phyloP scores from a whole-genome alignment of 2,329 filamentous ascomycete species.

The Diplodia intermedia region DNA sequence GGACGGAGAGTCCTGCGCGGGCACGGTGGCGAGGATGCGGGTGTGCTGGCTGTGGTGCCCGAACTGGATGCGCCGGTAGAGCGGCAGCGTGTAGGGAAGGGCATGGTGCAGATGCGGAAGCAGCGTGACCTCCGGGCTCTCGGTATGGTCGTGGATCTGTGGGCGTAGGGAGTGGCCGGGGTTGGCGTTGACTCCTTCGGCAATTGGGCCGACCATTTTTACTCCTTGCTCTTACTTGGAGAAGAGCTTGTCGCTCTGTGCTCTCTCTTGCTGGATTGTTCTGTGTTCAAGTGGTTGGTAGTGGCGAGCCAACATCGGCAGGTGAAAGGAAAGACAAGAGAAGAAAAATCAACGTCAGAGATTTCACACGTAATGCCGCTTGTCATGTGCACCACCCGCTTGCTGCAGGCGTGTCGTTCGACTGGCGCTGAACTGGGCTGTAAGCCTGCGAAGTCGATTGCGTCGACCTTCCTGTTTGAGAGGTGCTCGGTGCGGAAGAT shows the following conservation, averaged over 20 bases:
- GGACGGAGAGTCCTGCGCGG: constrained; percentile 36
- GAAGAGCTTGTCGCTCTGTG: neutral
- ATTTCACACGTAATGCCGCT: neutral
- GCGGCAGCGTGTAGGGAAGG: constrained; percentile 65
- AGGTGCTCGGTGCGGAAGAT: neutral
- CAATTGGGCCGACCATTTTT: neutral
- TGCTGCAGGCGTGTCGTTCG: constrained; percentile 11
- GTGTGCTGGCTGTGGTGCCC: constrained; percentile 51
- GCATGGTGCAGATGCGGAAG: constrained; percentile 58
- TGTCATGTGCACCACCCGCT: constrained; percentile 20
- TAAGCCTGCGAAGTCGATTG: constrained; percentile 2
- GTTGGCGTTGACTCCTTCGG: neutral
- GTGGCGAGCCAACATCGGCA: neutral
- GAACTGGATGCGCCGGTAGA: constrained; percentile 70
- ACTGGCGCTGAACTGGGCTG: neutral
- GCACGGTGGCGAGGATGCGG: constrained; percentile 48
- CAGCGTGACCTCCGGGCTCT: constrained; percentile 56
- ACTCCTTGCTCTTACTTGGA: constrained; percentile 1
- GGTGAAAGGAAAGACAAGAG: neutral
- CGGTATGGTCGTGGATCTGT: constrained; percentile 12
- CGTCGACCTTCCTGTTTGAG: constrained; percentile 17
- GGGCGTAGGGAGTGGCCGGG: neutral
- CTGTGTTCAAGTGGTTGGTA: neutral
- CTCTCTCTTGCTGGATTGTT: neutral
- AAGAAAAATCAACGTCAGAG: neutral